Base-by-base conservation (phyloP, 192 early-diverging fungal genomes). In the Paraglomus occultum region DNA sequence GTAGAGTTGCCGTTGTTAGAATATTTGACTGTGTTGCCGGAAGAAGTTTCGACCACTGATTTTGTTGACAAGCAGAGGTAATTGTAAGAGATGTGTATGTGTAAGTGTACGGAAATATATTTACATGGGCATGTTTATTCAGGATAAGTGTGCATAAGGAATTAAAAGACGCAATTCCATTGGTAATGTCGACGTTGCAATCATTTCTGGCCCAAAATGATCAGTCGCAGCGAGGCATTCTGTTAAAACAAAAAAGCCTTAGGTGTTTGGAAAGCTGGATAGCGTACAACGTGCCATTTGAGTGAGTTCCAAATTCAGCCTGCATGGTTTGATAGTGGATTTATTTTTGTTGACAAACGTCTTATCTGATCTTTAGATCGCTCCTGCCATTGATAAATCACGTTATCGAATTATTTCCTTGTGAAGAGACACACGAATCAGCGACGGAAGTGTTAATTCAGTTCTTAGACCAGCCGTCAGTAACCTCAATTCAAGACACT, bases 181-280 rank as follows among this genome's bases (percentile, higher is more conserved):
- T 70, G 10, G 76, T 76, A 7, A 54, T 77, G n/a, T 64, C 69
- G 17, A 74, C 52, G 9, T 45, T 69, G 53, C 64, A 72, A 20
- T 70, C 60, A n/a, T 54, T 74, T 4, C 53, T 82, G 20, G 53
- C 74, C 0, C 42, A 64, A 40, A 66, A 74, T 15, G 71, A 64
- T 11, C 17, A 64, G n/a, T 63, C 39, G 7, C 72, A 74, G 7
- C 17, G 71, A 5, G 59, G 70, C 5, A 46, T 74, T 15, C 51
- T 76, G 12, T 67, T 80, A 39, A 79, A 83, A 57, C 71, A 77
- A 71, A 85, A 82, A 54, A 60, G 80, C 1, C 52, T 85, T 6
- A 65, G 70, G 17, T 85, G 84, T 61, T 67, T 85, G 47, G 76
- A 79, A 31, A 84, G 82, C 31, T 86, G 84, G 84, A 74, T 86